Evolutionary conservation across 1,284 basidiomycete species (phyloP).

Genomic region (Sporisorium sorghi): DNA sequence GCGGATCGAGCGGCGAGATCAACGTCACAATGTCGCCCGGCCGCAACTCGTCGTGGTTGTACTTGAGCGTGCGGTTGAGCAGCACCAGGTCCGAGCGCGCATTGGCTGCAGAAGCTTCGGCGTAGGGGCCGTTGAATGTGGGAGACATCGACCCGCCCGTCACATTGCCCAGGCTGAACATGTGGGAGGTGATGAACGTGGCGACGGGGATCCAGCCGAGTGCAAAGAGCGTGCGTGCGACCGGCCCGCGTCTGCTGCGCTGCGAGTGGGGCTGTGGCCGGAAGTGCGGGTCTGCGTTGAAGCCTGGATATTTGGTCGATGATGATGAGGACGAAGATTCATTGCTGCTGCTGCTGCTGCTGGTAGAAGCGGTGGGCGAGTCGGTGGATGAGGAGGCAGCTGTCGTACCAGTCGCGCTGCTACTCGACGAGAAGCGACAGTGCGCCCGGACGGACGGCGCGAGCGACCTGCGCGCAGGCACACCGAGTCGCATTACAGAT

Average conservation of each 20-base stretch:
- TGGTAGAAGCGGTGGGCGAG: slow-evolving; percentile 2
- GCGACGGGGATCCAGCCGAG: slow-evolving; percentile 73
- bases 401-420: background rate
- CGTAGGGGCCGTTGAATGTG: slow-evolving; percentile 41
- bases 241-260: slow-evolving; percentile 3
- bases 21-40: slow-evolving; percentile 73
- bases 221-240: slow-evolving; percentile 22
- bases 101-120: slow-evolving; percentile 66
- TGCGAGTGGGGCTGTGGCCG: background rate
- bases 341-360: background rate
- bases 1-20: slow-evolving; percentile 72
- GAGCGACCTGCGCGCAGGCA: background rate
- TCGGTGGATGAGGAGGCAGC: slow-evolving; percentile 4
- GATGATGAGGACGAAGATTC: background rate
- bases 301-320: slow-evolving; percentile 9
- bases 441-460: background rate
- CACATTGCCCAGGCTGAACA: slow-evolving; percentile 71
- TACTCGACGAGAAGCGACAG: slow-evolving; percentile 9
- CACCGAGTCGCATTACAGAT: background rate
- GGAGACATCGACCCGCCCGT: slow-evolving; percentile 70
- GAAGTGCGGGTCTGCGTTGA: slow-evolving; percentile 13
- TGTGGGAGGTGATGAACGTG: slow-evolving; percentile 71
- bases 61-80: slow-evolving; percentile 71
- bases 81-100: slow-evolving; percentile 72
- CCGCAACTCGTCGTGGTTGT: slow-evolving; percentile 61